Evolutionary conservation across 1,284 basidiomycete species (phyloP), one percentile per base, ranked within the genome.

Genomic region (Trichosporon inkin): DNA sequence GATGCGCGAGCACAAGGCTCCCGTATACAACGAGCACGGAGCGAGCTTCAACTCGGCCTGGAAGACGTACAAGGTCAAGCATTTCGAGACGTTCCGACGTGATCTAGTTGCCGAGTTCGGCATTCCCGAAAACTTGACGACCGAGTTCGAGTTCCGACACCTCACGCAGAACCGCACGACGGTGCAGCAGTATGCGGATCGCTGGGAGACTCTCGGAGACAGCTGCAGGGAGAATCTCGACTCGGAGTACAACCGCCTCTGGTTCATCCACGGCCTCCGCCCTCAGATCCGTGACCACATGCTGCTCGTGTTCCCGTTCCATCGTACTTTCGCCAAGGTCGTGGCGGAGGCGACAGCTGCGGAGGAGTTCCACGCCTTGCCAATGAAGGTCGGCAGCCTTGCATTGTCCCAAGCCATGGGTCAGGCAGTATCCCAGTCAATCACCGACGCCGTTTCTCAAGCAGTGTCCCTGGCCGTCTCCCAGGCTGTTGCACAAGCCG

Each of bases 31-130:
- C 28, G 44, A 49, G 24, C 24, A 49, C 14, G 44, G 44, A 24
- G 22, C 24, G 44, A 49, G 24, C n/a, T 49, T 49, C 44, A 22
- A 49, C 16, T 32, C 14, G 1, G 44, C 44, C 6, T 49, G 44
- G 44, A 49, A 28, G n/a, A n/a, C 24, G 16, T 49, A 49, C 44
- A 49, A 49, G 44, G 44, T 28, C 44, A 49, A 49, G 22, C 44
- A 49, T 22, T 49, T n/a, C 24, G 44, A 49, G 14, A 49, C 14
- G 16, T 49, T 49, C 44, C 44, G 44, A 16, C 44, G 44, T 14
- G 44, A 49, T 16, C 22, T 49, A 6, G 44, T 49, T 16, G 44
- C 44, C 10, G 17, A 28, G 16, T 49, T 49, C 24, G 44, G 44
- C 28, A 32, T 49, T 10, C 44, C 44, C 2, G 44, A 49, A 22